Conservation (phyloP, 2,329 filamentous ascomycete genomes). For the Monosporascus sp. region DNA sequence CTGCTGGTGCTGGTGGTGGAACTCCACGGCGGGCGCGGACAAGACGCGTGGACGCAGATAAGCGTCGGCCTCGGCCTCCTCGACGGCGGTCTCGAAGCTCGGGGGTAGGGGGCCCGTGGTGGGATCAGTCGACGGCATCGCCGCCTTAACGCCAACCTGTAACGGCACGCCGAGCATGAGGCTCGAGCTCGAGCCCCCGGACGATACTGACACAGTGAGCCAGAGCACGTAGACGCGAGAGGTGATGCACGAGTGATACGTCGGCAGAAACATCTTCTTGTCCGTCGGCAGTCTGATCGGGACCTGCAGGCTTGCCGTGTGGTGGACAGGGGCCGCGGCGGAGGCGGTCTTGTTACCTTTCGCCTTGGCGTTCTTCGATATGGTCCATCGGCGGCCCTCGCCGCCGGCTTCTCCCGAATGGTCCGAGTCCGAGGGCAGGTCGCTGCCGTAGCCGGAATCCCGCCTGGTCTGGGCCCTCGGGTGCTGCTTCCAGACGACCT, state of each 20-base stretch:
- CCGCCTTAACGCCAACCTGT: constrained; percentile 42
- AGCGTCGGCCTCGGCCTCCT: constrained; percentile 40
- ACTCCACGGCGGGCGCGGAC: constrained; percentile 27
- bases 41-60: constrained; percentile 38
- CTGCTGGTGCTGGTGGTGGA: constrained; percentile 12
- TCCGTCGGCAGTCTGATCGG: constrained; percentile 43
- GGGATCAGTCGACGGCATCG: neutral
- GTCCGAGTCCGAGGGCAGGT: constrained; percentile 33
- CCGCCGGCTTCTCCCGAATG: constrained; percentile 2
- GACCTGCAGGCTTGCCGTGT: constrained; percentile 40
- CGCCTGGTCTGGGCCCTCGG: constrained; percentile 32
- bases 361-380: constrained; percentile 12
- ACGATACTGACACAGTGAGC: constrained; percentile 34
- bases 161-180: constrained; percentile 44
- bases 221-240: constrained; percentile 51
- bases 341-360: constrained; percentile 7
- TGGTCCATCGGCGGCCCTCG: neutral
- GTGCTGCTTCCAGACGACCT: constrained; percentile 37
- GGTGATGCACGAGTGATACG: constrained; percentile 54
- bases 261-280: constrained; percentile 49
- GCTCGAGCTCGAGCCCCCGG: constrained; percentile 37
- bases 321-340: constrained; percentile 28
- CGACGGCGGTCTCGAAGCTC: constrained; percentile 45
- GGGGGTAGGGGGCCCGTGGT: constrained; percentile 30
- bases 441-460: constrained; percentile 50